Base-by-base conservation (phyloP, 352 stramenopile genomes). In the Phytophthora cactorum region DNA sequence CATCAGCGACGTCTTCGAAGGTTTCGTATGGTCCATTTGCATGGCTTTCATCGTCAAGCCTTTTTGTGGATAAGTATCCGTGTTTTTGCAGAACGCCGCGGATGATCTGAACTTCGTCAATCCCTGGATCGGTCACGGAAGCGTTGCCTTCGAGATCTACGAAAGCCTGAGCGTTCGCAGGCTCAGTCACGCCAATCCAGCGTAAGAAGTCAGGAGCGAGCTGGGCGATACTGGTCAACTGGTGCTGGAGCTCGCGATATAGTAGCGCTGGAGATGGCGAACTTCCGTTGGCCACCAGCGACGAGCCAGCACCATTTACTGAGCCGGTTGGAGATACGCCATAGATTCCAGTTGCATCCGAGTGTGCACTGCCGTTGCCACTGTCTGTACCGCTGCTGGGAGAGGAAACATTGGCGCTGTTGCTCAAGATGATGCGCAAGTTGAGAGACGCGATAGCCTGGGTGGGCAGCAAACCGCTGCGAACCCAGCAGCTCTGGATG, bases 41-140 rank as follows among this genome's bases (percentile, higher is more conserved):
- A 43, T 78, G 78, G 28, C 71, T 86, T 8, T 79, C 77, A 31
- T 90, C 81, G 47, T 91, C 79, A 41, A 92, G 70, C 36, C 75
- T 78, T 58, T 86, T 89, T 11, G 86, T 88, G 27, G 74, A 82
- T 38, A 93, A 67, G 25, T 82, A 92, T 25, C 84, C 87, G 59
- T 93, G 86, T 59, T 93, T 95, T 60, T 93, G 79, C 8, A 95
- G 72, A 46, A 95, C 87, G 22, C 79, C 85, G 43, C 84, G 85
- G 49, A 95, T 92, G 59, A 95, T 93, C 66, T 93, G 85, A 22
- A 88, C 75, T 54, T 95, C 87, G 57, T 95, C 87, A 45, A 95
- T 87, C 43, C 84, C 85, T 41, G 84, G 72, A 50, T 95, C 87
- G 0, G 80, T 92, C 58, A 93, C 87, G 4, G 79, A 83, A n/a